These are phyloP conservation scores for Platanthera guangdongensis DNA, from an alignment of 106 monocot species.

Conservation along the genomic window DNA sequence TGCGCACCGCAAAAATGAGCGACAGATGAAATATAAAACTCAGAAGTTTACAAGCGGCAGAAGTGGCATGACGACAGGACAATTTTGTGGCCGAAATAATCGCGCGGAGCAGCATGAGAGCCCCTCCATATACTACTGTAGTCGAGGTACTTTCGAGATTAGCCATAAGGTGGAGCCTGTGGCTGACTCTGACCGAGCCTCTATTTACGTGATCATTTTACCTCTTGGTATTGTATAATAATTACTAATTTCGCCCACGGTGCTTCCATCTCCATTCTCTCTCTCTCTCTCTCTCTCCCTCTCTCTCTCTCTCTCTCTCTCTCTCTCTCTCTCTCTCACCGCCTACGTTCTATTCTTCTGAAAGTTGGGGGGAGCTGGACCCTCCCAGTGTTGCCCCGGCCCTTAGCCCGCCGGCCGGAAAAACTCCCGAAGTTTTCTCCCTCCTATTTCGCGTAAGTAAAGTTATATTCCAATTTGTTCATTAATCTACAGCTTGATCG, in stretches of 20 bases:
- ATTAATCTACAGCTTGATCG: background rate
- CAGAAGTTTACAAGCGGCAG: too few species aligned
- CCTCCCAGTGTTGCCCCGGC: background rate
- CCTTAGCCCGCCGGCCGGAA: background rate
- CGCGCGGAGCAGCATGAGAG: too few species aligned
- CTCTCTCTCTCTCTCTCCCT: background rate
- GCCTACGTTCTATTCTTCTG: background rate
- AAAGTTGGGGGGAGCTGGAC: background rate
- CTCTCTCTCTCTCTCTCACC: background rate
- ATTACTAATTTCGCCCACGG: background rate
- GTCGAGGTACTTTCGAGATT: too few species aligned
- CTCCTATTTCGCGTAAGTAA: background rate
- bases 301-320: background rate
- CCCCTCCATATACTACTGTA: too few species aligned
- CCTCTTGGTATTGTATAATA: background rate
- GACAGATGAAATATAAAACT: too few species aligned
- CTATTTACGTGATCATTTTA: background rate
- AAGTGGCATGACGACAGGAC: too few species aligned
- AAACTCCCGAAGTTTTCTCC: background rate
- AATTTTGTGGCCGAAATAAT: too few species aligned
- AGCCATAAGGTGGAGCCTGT: too few species aligned
- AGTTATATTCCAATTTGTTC: background rate
- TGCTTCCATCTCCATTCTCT: background rate
- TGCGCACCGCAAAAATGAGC: too few species aligned
- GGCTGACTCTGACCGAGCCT: background rate